Base-by-base conservation (phyloP, 1,284 basidiomycete species). In the Ustilago lituana region DNA sequence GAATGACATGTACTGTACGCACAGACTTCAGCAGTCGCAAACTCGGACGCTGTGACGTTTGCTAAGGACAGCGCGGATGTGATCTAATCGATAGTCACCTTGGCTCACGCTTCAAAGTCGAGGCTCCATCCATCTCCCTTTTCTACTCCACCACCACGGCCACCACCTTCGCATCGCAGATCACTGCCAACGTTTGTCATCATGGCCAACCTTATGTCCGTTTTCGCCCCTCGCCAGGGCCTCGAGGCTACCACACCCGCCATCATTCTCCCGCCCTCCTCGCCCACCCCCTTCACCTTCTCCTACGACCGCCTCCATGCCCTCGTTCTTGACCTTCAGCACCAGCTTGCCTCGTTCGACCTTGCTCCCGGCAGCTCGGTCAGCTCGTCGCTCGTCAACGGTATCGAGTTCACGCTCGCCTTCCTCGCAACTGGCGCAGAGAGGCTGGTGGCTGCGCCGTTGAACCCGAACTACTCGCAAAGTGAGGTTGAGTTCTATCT, bases 381-480 rank as follows among this genome's bases (percentile, higher is more conserved):
- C 32, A 78, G 74, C 36, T 73, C 76, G 40, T 81, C 78, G 50
- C 71, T 84, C 38, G 73, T 78, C 47, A 84, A 84, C 49, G 76
- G 79, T 14, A 65, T 82, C 37, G 83, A 84, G 56, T 83, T 84
- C 46, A 82, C 81, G 4, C 73, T 78, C 5, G 76, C 78, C n/a
- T 84, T 84, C 60, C 54, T 84, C 9, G 83, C 80, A 4, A 78
- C 78, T 1, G 82, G 82, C 11, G 74, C 57, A 1, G 46, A 64
- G 57, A 80, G 83, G 43, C 72, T 81, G 40, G 74, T 84, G 23
- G 81, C 84, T 20, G 84, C 84, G n/a, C 84, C 84, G 1, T 65
- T 85, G 29, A 85, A 85, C 74, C 84, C 84, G 3, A 80, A 79
- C 40, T 85, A 85, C 68, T 82, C 81, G 27, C 64, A 77, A 23